Percentiles rank a stretch among this genome's conserved stretches.
phyloP scores from a whole-genome alignment of 371 early-diverging fungal species.

The Rhizomucor pusillus region DNA sequence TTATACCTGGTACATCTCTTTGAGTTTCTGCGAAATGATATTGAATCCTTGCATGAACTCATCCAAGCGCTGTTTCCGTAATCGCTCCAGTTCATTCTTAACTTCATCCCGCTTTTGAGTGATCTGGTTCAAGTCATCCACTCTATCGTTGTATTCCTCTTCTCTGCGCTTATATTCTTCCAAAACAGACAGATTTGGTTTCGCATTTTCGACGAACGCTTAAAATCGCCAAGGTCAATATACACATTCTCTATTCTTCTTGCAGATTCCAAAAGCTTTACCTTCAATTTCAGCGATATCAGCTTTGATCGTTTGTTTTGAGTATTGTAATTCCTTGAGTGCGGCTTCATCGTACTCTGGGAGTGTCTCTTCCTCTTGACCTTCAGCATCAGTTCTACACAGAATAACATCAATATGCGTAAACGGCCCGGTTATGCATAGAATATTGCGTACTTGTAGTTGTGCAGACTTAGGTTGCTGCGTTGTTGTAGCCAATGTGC shows the following conservation, averaged over 20 bases:
- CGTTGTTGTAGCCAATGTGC: slow-evolving; percentile 54
- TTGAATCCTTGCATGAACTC: slow-evolving; percentile 98
- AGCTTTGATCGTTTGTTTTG: slow-evolving; percentile 32
- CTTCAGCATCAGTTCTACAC: slow-evolving; percentile 26
- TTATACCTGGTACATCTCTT: slow-evolving; percentile 98
- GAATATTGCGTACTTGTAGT: slow-evolving; percentile 49
- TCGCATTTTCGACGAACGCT: slow-evolving; percentile 66
- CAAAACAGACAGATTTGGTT: slow-evolving; percentile 88
- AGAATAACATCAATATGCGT: neutral
- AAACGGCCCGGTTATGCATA: neutral
- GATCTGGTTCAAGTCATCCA: slow-evolving; percentile 73
- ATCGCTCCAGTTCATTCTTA: slow-evolving; percentile 70
- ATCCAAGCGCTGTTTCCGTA: slow-evolving; percentile 81
- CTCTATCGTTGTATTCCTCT: slow-evolving; percentile 69
- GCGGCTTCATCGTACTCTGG: slow-evolving; percentile 48
- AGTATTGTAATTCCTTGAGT: slow-evolving; percentile 39
- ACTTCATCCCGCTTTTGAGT: slow-evolving; percentile 72
- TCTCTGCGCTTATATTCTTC: slow-evolving; percentile 83
- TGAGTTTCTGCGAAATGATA: slow-evolving; percentile 91
- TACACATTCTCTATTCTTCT: neutral
- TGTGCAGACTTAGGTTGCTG: slow-evolving; percentile 55
- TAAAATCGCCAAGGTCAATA: slow-evolving; percentile 10
- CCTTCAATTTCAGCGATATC: slow-evolving; percentile 53
- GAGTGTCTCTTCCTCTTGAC: slow-evolving; percentile 56
- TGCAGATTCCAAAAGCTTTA: slow-evolving; percentile 1